Evolutionary conservation across 169 alveolate genomes (phyloP).

Genomic region (Eimeria zaria): DNA sequence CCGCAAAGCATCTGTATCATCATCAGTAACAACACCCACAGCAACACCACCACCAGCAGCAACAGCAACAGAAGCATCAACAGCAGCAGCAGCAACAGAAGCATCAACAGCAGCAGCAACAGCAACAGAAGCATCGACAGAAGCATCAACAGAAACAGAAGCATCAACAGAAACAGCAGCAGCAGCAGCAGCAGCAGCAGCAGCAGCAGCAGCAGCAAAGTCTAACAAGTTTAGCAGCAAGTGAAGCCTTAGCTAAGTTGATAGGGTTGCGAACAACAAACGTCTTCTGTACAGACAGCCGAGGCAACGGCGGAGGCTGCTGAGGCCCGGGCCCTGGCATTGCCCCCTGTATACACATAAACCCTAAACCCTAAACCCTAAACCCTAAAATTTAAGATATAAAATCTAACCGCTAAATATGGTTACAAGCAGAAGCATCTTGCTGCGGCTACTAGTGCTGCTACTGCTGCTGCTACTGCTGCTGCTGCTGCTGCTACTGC

Average conservation of each 20-base stretch:
- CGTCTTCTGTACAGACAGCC: conserved; percentile 73
- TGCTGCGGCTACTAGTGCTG: conserved; percentile 12
- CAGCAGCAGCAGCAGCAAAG: background rate
- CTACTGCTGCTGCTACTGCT: background rate
- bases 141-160: background rate
- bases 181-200: conserved; percentile 24
- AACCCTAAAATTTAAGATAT: too few species aligned
- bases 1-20: background rate
- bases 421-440: background rate
- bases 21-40: too few species aligned
- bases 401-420: too few species aligned
- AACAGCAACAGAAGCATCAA: background rate
- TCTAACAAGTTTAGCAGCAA: background rate
- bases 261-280: conserved; percentile 80
- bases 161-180: background rate
- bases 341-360: too few species aligned
- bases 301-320: conserved; percentile 37
- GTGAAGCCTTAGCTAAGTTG: conserved; percentile 66
- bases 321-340: too few species aligned
- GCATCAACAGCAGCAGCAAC: background rate
- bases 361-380: too few species aligned
- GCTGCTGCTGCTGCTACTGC: too few species aligned
- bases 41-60: background rate
- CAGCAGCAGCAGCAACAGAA: conserved; percentile 11
- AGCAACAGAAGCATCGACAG: background rate